Evolutionary conservation across 176 grass and related monocot genomes (phyloP).

Genomic region (Oropetium thomaeum): DNA sequence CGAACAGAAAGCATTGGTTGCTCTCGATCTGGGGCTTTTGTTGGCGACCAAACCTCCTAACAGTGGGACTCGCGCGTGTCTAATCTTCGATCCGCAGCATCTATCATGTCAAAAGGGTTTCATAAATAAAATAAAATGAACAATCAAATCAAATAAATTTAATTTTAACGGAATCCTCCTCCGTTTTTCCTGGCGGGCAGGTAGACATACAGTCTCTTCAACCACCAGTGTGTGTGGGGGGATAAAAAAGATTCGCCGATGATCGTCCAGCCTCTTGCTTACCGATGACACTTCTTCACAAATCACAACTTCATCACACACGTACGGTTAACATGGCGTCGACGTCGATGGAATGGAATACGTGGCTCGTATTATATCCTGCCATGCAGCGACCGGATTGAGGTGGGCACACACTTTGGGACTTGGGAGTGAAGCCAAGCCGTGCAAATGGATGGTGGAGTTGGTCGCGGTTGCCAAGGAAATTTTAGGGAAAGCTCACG

Average conservation of each 20-base stretch:
- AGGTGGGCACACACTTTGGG: neutral
- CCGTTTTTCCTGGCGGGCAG: slow-evolving; percentile 21
- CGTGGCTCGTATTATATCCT: neutral
- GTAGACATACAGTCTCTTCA: slow-evolving; percentile 27
- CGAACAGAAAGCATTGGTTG: slow-evolving; percentile 7
- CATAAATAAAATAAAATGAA: neutral
- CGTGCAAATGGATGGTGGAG: slow-evolving; percentile 13
- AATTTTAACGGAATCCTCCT: neutral
- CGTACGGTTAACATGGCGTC: neutral
- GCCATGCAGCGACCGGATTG: neutral
- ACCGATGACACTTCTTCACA: neutral
- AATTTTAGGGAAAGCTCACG: neutral
- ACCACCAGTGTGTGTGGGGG: too few species aligned
- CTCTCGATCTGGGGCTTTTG: slow-evolving; percentile 32
- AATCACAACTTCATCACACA: neutral
- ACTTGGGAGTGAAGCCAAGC: neutral
- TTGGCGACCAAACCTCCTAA: slow-evolving; percentile 42
- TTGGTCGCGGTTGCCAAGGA: slow-evolving; percentile 27
- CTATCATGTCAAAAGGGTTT: neutral
- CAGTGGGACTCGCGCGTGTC: neutral
- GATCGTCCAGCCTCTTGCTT: neutral
- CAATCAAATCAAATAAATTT: neutral
- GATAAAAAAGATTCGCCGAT: neutral
- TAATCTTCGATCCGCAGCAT: neutral
- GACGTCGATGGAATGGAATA: neutral